Evolutionary conservation across 2,329 filamentous ascomycete species (phyloP), one percentile per base, ranked within the genome.

Genomic region (Nigrograna mackinnonii): DNA sequence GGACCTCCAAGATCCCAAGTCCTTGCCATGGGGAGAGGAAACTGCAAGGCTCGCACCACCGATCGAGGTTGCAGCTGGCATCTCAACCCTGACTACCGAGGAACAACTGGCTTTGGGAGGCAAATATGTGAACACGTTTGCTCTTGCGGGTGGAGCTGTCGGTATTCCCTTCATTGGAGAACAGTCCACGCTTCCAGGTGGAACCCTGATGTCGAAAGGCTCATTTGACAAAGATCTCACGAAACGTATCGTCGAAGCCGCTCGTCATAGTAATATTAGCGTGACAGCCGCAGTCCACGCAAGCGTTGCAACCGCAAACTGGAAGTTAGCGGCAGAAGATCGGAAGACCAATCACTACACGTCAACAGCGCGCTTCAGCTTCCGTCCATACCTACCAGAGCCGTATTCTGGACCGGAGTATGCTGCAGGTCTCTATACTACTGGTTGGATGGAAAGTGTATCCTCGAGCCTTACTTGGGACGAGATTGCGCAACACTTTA

Each of bases 261-360:
- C 21, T 6, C 26, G 18, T 16, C 20, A 28, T 6, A 7, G 13
- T 7, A 13, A 17, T 6, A 30, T 38, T 18, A 30, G 22, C 17
- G 36, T 38, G 6, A 38, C 19, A 11, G 19, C 36, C 11, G 36
- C 36, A 6, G 22, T 38, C 13, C 36, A 38, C 18, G 36, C 36
- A 6, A 38, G 36, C 18, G 36, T 38, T 18, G 36, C 36, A 38
- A 13, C 22, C 13, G 36, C 22, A 20, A 38, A 38, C 17, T 30
- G 36, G 36, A 17, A 26, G 6, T 17, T 28, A 16, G 36, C 36
- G 12, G 17, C 19, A 13, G 7, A 38, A 16, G 22, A 7, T 17
- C 20, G 17, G 5, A 38, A 38, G 18, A 16, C 18, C 6, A 14
- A 38, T n/a, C 36, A 38, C 22, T 30, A 38, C 18, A 30, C 36